Evolutionary conservation across 306 rosid genomes (phyloP), one percentile per base, ranked within the genome.

Genomic region (Sindora glabra): DNA sequence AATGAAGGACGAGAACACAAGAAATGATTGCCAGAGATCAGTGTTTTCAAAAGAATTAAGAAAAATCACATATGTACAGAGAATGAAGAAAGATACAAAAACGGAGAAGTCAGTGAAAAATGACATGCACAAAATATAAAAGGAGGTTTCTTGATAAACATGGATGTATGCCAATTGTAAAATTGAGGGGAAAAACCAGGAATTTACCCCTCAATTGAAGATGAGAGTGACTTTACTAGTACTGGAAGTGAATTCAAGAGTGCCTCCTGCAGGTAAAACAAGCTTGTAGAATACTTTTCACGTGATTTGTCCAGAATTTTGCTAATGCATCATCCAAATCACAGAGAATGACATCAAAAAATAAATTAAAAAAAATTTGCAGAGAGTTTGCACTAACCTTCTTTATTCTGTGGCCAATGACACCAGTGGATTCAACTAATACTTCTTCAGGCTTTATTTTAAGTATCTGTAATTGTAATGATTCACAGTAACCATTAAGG

Each of bases 341-440:
- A 33, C 16, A 66, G 22, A 51, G n/a, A 69, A 44, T 29, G 30
- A 56, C 5, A 49, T 48, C 67, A 46, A 17, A 56, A 6, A 44
- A 40, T 54, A 27, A 46, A 53, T 53, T 40, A 63, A 47, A 59
- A 12, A 39, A n/a, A 45, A 59, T 1, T 26, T 10, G 48, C 26
- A 59, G 10, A 16, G 54, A 63, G 54, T 64, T 57, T 16, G 58
- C 40, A 48, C 10, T 49, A 62, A 90, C 96, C 92, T 83, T 91
- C 41, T 87, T 91, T 61, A 87, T 91, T 75, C 95, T 83, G 38
- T 83, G 86, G 44, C 98, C 98, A 67, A 91, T 87, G 61, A 91
- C 95, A 2, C 95, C 98, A 8, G 98, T 91, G 54, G 98, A 91
- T 73, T 91, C 95, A 79, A 87, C 67, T 38, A 91, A 63, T 22